Evolutionary conservation across 2,329 filamentous ascomycete genomes (phyloP).

Genomic region (Allantophomopsis lycopodina): DNA sequence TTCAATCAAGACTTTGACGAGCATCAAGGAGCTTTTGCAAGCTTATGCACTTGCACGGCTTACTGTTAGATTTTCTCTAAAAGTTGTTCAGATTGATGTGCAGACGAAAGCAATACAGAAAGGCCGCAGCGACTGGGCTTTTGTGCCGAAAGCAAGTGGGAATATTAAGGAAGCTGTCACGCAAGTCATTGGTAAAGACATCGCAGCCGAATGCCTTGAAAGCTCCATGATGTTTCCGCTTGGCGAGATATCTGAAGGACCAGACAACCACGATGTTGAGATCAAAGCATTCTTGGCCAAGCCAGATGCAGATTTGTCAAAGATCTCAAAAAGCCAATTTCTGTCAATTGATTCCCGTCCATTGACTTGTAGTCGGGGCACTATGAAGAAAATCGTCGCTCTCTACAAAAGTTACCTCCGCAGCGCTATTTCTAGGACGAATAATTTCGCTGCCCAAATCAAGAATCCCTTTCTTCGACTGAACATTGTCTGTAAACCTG

Average conservation of each 20-base stretch:
- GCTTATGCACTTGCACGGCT: conserved; percentile 55
- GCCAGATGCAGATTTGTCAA: conserved; percentile 26
- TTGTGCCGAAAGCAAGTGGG: conserved; percentile 37
- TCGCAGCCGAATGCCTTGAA: conserved; percentile 39
- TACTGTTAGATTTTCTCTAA: conserved; percentile 44
- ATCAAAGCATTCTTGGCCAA: conserved; percentile 46
- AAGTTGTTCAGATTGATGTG: conserved; percentile 34
- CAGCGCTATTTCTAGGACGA: conserved; percentile 9
- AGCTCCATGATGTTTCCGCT: conserved; percentile 7
- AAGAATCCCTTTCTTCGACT: conserved; percentile 49
- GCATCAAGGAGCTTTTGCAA: conserved; percentile 45
- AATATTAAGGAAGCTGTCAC: conserved; percentile 42
- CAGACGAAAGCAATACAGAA: no score
- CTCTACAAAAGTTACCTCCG: conserved; percentile 37
- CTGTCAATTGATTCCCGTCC: conserved; percentile 58
- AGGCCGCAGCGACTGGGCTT: conserved; percentile 40
- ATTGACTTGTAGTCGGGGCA: conserved; percentile 37
- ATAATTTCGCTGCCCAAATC: conserved; percentile 14
- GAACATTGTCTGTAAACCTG: conserved; percentile 44
- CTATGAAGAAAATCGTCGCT: conserved; percentile 41
- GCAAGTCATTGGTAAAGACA: conserved; percentile 45
- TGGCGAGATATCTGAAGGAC: conserved; percentile 5
- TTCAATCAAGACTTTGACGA: conserved; percentile 38
- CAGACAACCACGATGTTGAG: conserved; percentile 19
- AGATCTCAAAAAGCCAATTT: conserved; percentile 38